Percentiles rank a stretch among this genome's conserved stretches.
Conservation (phyloP, 306 rosid species). For the Senna tora region DNA sequence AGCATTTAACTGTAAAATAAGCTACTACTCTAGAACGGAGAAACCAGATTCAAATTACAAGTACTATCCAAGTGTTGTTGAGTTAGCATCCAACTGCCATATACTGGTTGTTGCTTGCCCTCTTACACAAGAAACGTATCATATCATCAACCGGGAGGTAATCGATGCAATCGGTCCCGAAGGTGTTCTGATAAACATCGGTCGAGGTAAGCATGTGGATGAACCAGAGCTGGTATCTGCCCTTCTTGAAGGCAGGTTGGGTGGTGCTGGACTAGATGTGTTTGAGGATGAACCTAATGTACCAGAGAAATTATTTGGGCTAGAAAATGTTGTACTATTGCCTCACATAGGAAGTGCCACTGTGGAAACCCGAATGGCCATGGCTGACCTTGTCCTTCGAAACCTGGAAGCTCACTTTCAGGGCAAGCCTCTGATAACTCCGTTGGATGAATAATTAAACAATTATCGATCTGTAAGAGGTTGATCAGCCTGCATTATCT, state of each 20-base stretch:
- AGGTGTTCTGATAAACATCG: constrained; percentile 65
- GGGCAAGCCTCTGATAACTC: constrained; percentile 59
- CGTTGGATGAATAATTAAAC: constrained; percentile 39
- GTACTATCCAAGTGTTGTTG: constrained; percentile 57
- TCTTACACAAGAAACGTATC: constrained; percentile 52
- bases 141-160: constrained; percentile 57
- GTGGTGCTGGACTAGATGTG: constrained; percentile 77
- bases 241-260: constrained; percentile 60
- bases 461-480: neutral
- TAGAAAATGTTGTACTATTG: constrained; percentile 64
- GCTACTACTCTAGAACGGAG: constrained; percentile 55
- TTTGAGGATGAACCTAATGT: constrained; percentile 68
- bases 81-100: constrained; percentile 60
- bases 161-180: constrained; percentile 61
- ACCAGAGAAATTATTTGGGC: constrained; percentile 55
- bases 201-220: constrained; percentile 62
- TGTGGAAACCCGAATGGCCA: constrained; percentile 52
- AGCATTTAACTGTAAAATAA: constrained; percentile 58
- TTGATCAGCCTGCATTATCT: neutral
- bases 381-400: constrained; percentile 61
- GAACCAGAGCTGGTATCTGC: constrained; percentile 66
- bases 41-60: constrained; percentile 49
- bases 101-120: constrained; percentile 67
- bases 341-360: constrained; percentile 65
- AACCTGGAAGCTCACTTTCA: constrained; percentile 67